Base-by-base conservation (phyloP, 305 asterid genomes). In the Solanum chacoense region DNA sequence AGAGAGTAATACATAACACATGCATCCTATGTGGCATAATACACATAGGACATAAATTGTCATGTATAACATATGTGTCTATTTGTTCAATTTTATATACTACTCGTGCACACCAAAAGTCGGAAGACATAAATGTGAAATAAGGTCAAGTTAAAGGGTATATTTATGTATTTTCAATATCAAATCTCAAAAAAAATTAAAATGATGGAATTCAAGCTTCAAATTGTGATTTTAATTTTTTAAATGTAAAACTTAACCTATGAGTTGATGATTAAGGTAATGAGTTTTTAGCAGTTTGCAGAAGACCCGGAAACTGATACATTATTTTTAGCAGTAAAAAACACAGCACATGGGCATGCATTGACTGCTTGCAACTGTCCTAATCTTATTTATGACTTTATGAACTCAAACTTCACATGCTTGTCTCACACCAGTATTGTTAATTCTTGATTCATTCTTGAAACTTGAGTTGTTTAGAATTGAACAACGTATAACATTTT, bases 341-440 rank as follows among this genome's bases (percentile, higher is more conserved):
- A 79, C 65, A 79, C 35, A 38, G 35, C 85, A 79, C 85, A 79
- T 24, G 85, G 85, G 85, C 85, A 79, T 79, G 35, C 85, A 79
- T 79, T 79, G 65, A 79, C 85, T 79, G 35, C 65, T 79, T 38
- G 35, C 65, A 8, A 38, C 24, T 79, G 85, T 79, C 65, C 59
- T 37, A 24, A 55, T 79, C 85, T 80, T 59, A 59, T 59, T 59
- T 59, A 59, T 55, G 67, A 59, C 69, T 20, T 59, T 20, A 59
- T 1, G 71, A 63, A 22, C 71, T 63, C 71, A 63, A 50, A 42
- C 55, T 8, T 80, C 37, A 28, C 85, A 37, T 78, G 31, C 63
- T 78, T 78, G 34, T 76, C 29, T 36, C 84, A 78, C n/a, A 26
- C 85, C 32, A 78, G 7, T 24, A 26, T 80, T 40, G 37, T 12